phyloP scores from a whole-genome alignment of 306 rosid species.

The Prunus persica region DNA sequence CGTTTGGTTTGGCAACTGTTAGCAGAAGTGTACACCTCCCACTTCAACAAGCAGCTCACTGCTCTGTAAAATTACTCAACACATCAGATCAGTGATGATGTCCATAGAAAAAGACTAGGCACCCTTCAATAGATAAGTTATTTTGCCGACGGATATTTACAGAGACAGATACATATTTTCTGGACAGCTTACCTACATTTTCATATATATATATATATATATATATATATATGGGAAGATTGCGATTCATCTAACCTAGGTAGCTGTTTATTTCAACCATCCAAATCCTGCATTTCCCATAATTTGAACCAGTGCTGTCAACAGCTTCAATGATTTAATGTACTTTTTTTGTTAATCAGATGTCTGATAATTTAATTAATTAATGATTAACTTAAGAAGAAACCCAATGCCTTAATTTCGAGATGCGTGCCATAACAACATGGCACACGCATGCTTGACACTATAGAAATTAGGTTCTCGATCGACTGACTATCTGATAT shows the following conservation, averaged over 20 bases:
- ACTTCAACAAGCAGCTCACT: constrained; percentile 5
- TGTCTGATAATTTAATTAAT: background rate
- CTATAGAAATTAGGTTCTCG: background rate
- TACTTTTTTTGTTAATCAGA: background rate
- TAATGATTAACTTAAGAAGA: background rate
- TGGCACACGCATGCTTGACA: constrained; percentile 4
- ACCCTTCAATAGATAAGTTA: constrained; percentile 51
- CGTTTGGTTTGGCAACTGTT: background rate
- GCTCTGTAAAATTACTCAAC: constrained; percentile 3
- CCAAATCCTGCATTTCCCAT: background rate
- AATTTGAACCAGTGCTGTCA: constrained; percentile 10
- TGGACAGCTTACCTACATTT: constrained; percentile 55
- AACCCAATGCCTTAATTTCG: background rate
- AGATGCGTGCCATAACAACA: background rate
- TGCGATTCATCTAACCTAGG: constrained; percentile 19
- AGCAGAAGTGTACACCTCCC: background rate
- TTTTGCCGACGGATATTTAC: background rate
- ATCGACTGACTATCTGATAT: background rate
- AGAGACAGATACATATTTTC: constrained; percentile 26
- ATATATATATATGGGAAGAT: constrained; percentile 25
- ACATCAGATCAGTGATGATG: constrained; percentile 12
- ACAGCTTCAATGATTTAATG: background rate
- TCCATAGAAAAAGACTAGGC: constrained; percentile 58
- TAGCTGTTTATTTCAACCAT: constrained; percentile 18
- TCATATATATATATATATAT: constrained; percentile 18